Conservation (phyloP, 2,329 filamentous ascomycete species). For the Phoma sp. region DNA sequence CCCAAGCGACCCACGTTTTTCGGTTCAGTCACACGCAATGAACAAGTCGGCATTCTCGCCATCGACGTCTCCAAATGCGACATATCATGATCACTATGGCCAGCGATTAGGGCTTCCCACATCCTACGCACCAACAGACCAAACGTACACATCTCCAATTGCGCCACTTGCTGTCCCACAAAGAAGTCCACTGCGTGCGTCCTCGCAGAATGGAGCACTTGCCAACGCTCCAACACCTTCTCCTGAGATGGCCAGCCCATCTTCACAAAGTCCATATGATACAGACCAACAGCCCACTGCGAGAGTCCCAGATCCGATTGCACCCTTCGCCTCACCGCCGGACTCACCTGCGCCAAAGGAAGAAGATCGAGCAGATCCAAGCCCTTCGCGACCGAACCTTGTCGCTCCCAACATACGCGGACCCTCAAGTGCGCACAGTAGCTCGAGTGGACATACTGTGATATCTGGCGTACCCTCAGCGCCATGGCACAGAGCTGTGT, state of each 20-base stretch:
- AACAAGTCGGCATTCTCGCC: slow-evolving; percentile 1
- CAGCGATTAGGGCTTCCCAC: background rate
- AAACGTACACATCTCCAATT: slow-evolving; percentile 15
- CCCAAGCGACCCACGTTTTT: slow-evolving; percentile 7
- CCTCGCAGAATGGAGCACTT: background rate
- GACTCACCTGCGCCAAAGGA: slow-evolving; percentile 1
- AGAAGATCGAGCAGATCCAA: background rate
- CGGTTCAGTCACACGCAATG: background rate
- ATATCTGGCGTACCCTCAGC: background rate
- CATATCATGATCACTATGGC: slow-evolving; percentile 3
- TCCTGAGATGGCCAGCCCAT: background rate
- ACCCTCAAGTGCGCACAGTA: slow-evolving; percentile 9
- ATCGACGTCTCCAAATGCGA: slow-evolving; percentile 1
- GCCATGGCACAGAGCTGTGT: slow-evolving; percentile 7
- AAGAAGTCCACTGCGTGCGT: slow-evolving; percentile 6
- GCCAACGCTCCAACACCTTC: background rate
- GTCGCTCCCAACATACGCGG: background rate
- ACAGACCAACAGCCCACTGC: background rate
- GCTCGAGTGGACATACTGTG: slow-evolving; percentile 13
- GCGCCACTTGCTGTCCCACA: slow-evolving; percentile 24
- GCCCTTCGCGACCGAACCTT: background rate
- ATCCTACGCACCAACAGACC: slow-evolving; percentile 12
- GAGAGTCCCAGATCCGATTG: slow-evolving; percentile 4
- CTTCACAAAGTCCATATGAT: background rate
- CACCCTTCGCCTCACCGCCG: slow-evolving; percentile 7